Base-by-base conservation (phyloP, 2,329 filamentous ascomycete species). In the Beauveria medogensis region DNA sequence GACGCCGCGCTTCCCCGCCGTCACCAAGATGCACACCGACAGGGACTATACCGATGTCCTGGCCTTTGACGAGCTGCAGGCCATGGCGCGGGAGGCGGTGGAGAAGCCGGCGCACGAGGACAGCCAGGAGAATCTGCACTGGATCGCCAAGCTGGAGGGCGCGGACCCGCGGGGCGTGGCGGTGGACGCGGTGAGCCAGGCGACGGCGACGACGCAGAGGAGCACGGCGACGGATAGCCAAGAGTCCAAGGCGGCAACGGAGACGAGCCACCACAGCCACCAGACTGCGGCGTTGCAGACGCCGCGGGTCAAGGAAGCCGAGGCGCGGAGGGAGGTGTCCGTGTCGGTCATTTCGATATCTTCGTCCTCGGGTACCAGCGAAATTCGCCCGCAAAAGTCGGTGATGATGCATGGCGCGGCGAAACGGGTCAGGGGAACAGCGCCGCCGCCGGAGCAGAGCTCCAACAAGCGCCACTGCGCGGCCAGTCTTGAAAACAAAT, bases 1-100 rank as follows among this genome's bases (percentile, higher is more conserved):
- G 77, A 87, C 86, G 62, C 82, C 91, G 57, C 82, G 92, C 1
- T 95, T 96, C 67, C 89, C 92, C 1, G 79, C 82, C 2, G 83
- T 93, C 3, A 80, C 84, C 61, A 95, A 93, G 68, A 79, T 95
- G 10, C 91, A 96, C 67, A 82, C 81, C 63, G 91, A 96, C 69
- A 81, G 91, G 26, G 82, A 82, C 2, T 89, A 83, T 69, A 76
- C 80, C 24, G 89, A 95, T 62, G 81, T 85, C 1, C 75, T 90
- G 20, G 84, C 85, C 0, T 90, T 92, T 64, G 72, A 80, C 1
- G 86, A 91, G 58, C 76, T 96, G 3, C 88, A 92, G 65, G 70
- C 79, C 6, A 78, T 90, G 68, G 91, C 89, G 0, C 71, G 77
- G 34, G 75, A 82, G 34, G 84, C 87, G 20, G 79, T 76, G 20